Evolutionary conservation across 169 alveolate genomes (phyloP).

Genomic region (Plasmodium inui): DNA sequence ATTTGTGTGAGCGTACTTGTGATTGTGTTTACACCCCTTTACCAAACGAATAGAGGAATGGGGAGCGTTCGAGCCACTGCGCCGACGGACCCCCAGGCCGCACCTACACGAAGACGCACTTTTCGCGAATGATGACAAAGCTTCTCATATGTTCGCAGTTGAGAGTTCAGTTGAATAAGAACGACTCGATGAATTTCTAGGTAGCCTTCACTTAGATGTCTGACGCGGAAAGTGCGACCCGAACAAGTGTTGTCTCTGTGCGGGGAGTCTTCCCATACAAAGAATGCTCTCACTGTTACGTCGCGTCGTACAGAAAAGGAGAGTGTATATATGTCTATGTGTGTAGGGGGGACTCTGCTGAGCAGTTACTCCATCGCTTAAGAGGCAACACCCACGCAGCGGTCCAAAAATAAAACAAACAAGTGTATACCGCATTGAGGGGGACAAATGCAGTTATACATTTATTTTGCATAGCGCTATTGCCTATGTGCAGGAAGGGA

Average conservation of each 20-base stretch:
- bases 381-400: background rate
- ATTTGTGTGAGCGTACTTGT: background rate
- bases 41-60: background rate
- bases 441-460: background rate
- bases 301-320: background rate
- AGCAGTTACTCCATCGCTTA: background rate
- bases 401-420: background rate
- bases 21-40: background rate
- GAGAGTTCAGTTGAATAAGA: background rate
- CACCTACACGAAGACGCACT: background rate
- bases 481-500: background rate
- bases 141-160: conserved; percentile 65
- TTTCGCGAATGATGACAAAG: conserved; percentile 50
- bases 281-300: background rate
- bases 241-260: background rate
- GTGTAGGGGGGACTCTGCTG: background rate
- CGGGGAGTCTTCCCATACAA: background rate
- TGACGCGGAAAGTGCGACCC: conserved; percentile 17
- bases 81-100: background rate
- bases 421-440: background rate
- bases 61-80: background rate
- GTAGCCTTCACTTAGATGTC: conserved; percentile 77
- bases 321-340: too few relatives aligned
- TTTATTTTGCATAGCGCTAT: background rate
- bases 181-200: conserved; percentile 13